Percentiles rank a stretch among this genome's conserved stretches.
Conservation (phyloP, 495 filamentous ascomycete genomes). For the Penicillium atrosanguineum region DNA sequence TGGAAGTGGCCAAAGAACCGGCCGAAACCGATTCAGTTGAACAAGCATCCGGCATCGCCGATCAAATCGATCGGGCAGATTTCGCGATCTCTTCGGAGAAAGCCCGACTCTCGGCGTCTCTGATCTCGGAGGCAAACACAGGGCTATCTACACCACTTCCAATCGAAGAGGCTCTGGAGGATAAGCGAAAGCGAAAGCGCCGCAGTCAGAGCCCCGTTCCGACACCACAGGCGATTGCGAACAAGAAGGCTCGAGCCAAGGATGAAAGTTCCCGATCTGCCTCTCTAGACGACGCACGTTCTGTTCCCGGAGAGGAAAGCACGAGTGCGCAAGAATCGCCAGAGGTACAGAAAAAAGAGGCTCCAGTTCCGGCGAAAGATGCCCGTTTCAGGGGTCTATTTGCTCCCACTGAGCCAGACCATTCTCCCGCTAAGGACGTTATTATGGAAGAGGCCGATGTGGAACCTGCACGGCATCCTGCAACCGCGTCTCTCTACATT, state of each 20-base stretch:
- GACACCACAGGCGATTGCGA: constrained; percentile 42
- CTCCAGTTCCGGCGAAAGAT: constrained; percentile 26
- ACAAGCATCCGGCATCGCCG: constrained; percentile 21
- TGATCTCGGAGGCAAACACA: constrained; percentile 27
- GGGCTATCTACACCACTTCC: constrained; percentile 35
- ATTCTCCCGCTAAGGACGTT: constrained; percentile 24
- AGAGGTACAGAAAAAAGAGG: constrained; percentile 14
- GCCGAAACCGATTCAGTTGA: constrained; percentile 20
- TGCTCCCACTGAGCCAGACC: constrained; percentile 24
- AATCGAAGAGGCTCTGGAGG: constrained; percentile 46
- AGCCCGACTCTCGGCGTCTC: constrained; percentile 8
- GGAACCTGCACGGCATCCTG: constrained; percentile 72
- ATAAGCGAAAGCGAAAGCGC: constrained; percentile 70
- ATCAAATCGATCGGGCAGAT: constrained; percentile 11
- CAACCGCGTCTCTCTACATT: constrained; percentile 86
- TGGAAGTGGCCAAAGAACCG: not conserved
- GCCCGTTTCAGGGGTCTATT: constrained; percentile 58
- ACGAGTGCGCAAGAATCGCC: constrained; percentile 6
- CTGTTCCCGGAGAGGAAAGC: constrained; percentile 12
- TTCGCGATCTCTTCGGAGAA: constrained; percentile 17
- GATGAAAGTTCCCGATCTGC: constrained; percentile 27
- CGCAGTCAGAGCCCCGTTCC: constrained; percentile 67
- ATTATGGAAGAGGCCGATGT: constrained; percentile 48
- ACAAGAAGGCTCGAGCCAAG: constrained; percentile 43
- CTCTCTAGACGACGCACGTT: constrained; percentile 28